Percentiles rank a stretch among this genome's conserved stretches.
Evolutionary conservation across 495 filamentous ascomycete species (phyloP).

Genomic region (Penicillium argentinense): DNA sequence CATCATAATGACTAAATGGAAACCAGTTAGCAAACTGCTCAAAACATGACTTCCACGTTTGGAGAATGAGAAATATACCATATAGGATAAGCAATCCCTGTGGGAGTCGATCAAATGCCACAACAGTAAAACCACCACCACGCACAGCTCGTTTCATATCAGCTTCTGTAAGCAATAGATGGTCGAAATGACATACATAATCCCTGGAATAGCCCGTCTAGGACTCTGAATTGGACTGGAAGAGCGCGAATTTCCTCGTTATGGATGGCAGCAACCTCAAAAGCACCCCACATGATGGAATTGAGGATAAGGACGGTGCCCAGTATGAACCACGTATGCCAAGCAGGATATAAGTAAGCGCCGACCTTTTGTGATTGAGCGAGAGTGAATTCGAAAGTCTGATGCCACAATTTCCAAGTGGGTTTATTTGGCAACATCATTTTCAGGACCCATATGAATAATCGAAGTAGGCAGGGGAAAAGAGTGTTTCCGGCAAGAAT

Average conservation of each 20-base stretch:
- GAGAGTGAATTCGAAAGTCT: constrained; percentile 70
- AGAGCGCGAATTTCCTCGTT: constrained; percentile 59
- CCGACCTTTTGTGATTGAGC: constrained; percentile 68
- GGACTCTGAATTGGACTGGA: constrained; percentile 53
- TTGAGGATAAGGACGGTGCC: constrained; percentile 70
- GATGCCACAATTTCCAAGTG: constrained; percentile 46
- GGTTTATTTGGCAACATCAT: constrained; percentile 42
- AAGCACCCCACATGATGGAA: constrained; percentile 74
- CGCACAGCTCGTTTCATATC: constrained; percentile 58
- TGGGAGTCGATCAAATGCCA: constrained; percentile 64
- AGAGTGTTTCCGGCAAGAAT: constrained; percentile 82
- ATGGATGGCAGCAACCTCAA: constrained; percentile 73
- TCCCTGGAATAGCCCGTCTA: constrained; percentile 83
- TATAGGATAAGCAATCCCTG: constrained; percentile 76
- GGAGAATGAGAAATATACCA: constrained; percentile 22
- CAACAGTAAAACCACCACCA: constrained; percentile 77
- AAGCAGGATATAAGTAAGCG: constrained; percentile 73
- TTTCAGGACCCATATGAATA: constrained; percentile 64
- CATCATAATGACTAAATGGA: constrained; percentile 71
- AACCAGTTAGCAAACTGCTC: constrained; percentile 14
- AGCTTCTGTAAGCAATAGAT: constrained; percentile 1
- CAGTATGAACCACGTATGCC: constrained; percentile 76
- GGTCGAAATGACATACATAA: constrained; percentile 32
- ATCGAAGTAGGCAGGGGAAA: constrained; percentile 72
- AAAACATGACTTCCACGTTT: not conserved